Evolutionary conservation across 2,329 filamentous ascomycete species (phyloP).

Genomic region (Xylariaceae sp.): DNA sequence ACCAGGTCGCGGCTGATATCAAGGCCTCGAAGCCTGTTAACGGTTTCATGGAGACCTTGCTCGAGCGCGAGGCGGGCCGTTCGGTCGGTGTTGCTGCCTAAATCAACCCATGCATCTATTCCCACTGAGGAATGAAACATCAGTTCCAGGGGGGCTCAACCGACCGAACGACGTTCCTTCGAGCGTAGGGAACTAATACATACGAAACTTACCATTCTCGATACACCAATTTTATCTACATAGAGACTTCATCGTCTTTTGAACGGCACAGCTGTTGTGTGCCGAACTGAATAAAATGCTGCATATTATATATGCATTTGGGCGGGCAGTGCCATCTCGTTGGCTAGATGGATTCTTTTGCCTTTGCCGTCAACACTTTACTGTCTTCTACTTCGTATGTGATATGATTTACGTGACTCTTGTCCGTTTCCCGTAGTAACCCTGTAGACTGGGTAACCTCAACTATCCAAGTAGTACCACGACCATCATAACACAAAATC

Average conservation of each 20-base stretch:
- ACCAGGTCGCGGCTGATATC: constrained; percentile 57
- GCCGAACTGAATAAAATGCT: too few relatives aligned
- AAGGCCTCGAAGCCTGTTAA: constrained; percentile 39
- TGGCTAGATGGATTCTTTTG: constrained; percentile 24
- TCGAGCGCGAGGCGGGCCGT: constrained; percentile 46
- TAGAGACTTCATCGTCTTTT: not conserved
- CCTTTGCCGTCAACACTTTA: constrained; percentile 23
- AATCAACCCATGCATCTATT: constrained; percentile 12
- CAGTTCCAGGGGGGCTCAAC: constrained; percentile 31
- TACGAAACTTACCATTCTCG: constrained; percentile 26
- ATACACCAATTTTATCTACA: not conserved
- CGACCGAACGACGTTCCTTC: constrained; percentile 33
- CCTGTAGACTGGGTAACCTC: too few relatives aligned
- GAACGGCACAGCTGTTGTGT: too few relatives aligned
- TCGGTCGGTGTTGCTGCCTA: constrained; percentile 33
- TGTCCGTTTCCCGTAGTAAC: too few relatives aligned
- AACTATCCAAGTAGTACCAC: too few relatives aligned
- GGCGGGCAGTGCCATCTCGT: constrained; percentile 30
- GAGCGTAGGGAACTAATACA: constrained; percentile 26
- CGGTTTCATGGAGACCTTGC: constrained; percentile 52
- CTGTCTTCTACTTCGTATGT: not conserved
- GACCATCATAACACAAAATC: too few relatives aligned
- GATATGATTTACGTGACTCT: too few relatives aligned
- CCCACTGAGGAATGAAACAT: constrained; percentile 8
- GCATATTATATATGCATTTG: constrained; percentile 19